Conservation (phyloP, 441 rosid genomes). For the Theobroma grandiflorum region DNA sequence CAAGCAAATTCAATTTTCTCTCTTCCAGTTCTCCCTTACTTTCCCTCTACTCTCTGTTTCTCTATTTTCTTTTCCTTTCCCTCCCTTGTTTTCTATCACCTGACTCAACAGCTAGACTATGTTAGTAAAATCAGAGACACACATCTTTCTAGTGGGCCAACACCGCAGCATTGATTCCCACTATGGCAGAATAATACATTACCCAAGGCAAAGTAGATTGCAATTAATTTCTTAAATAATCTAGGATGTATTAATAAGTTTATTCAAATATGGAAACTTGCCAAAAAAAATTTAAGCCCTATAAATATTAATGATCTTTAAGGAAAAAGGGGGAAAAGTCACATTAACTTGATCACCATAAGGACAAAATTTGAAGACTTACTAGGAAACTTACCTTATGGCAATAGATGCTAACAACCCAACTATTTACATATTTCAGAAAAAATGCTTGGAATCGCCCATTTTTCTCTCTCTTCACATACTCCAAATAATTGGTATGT, state of each 20-base stretch:
- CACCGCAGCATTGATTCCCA: neutral
- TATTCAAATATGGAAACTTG: neutral
- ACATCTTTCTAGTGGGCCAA: neutral
- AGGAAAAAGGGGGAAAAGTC: neutral
- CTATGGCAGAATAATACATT: slow-evolving; percentile 7
- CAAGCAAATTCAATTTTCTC: slow-evolving; percentile 16
- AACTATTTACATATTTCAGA: slow-evolving; percentile 63
- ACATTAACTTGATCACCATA: neutral
- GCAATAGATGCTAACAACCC: slow-evolving; percentile 93
- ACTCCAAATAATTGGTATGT: slow-evolving; percentile 95
- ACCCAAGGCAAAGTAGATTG: neutral
- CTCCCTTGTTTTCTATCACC: neutral
- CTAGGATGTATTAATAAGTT: neutral
- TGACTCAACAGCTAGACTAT: neutral
- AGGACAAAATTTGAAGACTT: neutral
- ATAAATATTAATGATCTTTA: neutral
- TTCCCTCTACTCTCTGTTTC: neutral
- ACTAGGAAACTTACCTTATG: slow-evolving; percentile 71
- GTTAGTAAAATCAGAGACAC: neutral
- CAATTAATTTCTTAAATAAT: neutral
- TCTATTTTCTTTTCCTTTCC: neutral
- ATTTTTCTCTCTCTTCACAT: slow-evolving; percentile 89
- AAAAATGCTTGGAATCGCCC: slow-evolving; percentile 67
- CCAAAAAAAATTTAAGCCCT: neutral
- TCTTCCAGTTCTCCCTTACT: neutral